phyloP scores from a whole-genome alignment of 2,329 filamentous ascomycete species.

The Rhynchosporium graminicola region DNA sequence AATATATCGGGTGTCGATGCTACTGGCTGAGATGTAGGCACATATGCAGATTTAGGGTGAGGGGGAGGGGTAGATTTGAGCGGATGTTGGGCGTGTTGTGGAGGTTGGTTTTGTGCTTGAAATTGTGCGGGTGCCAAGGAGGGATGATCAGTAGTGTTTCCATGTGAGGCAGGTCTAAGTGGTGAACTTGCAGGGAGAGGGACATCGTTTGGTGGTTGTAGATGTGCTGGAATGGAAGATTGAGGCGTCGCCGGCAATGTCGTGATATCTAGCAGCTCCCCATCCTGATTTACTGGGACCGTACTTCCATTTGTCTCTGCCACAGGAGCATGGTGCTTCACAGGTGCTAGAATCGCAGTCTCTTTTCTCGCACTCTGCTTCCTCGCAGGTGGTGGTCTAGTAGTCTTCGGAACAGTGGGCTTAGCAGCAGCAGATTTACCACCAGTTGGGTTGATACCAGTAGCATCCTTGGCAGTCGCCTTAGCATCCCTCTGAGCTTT shows the following conservation, averaged over 20 bases:
- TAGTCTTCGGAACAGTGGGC: background rate
- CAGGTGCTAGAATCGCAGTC: conserved; percentile 8
- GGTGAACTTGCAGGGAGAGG: conserved; percentile 37
- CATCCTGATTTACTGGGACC: background rate
- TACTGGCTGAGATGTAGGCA: too few relatives aligned
- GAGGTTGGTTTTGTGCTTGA: background rate
- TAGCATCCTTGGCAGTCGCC: conserved; percentile 19
- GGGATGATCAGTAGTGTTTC: conserved; percentile 1
- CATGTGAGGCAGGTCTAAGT: background rate
- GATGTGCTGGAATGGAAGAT: conserved; percentile 21
- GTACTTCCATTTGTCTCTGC: conserved; percentile 3
- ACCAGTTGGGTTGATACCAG: background rate
- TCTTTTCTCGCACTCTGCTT: background rate
- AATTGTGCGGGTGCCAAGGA: conserved; percentile 4
- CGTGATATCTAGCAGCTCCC: conserved; percentile 13
- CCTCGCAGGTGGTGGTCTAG: conserved; percentile 13
- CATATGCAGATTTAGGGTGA: background rate
- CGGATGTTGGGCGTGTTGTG: too few relatives aligned
- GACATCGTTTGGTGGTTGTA: conserved; percentile 27
- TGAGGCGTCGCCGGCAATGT: conserved; percentile 28
- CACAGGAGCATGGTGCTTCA: background rate
- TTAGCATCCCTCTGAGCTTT: conserved; percentile 57
- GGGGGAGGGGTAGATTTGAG: background rate
- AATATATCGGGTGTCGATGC: conserved; percentile 46
- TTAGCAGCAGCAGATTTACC: conserved; percentile 12